Percentiles rank a stretch among this genome's conserved stretches.
Conservation (phyloP, 768 basidiomycete species). For the Mycena galopus region DNA sequence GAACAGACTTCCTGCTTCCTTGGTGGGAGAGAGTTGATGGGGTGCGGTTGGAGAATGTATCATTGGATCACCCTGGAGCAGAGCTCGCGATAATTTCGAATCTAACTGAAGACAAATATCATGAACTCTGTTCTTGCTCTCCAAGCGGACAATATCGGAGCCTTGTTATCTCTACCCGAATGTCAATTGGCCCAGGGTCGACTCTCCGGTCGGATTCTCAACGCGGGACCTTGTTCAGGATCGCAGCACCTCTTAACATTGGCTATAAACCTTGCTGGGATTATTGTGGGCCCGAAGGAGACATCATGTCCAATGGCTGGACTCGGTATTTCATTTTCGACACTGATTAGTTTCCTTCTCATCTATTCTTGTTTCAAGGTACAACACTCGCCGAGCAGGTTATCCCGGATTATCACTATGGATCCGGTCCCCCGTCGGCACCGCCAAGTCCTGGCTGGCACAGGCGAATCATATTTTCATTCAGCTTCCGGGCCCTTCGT, state of each 20-base stretch:
- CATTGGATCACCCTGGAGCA: not conserved
- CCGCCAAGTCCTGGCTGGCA: no score
- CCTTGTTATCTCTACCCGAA: not conserved
- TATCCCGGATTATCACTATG: not conserved
- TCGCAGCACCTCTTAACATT: not conserved
- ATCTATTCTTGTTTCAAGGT: not conserved
- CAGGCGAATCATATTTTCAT: no score
- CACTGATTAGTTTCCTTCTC: not conserved
- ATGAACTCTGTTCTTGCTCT: not conserved
- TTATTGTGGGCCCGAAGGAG: not conserved
- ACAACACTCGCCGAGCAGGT: not conserved
- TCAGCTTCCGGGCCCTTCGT: no score
- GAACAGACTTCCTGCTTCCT: no score
- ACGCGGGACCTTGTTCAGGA: not conserved
- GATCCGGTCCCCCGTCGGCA: not conserved
- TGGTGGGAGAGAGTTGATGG: not conserved
- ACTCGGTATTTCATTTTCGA: not conserved
- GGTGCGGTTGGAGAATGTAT: not conserved
- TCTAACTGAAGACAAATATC: not conserved
- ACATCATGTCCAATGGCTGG: not conserved
- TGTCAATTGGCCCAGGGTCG: not conserved
- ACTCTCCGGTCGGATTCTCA: not conserved
- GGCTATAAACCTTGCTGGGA: not conserved
- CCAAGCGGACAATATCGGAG: not conserved
- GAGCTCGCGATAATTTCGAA: not conserved